Percentiles rank a stretch among this genome's conserved stretches.
These are phyloP conservation scores for Fusarium illudens DNA, from an alignment of 2,329 filamentous ascomycete species.

Conservation along the genomic window DNA sequence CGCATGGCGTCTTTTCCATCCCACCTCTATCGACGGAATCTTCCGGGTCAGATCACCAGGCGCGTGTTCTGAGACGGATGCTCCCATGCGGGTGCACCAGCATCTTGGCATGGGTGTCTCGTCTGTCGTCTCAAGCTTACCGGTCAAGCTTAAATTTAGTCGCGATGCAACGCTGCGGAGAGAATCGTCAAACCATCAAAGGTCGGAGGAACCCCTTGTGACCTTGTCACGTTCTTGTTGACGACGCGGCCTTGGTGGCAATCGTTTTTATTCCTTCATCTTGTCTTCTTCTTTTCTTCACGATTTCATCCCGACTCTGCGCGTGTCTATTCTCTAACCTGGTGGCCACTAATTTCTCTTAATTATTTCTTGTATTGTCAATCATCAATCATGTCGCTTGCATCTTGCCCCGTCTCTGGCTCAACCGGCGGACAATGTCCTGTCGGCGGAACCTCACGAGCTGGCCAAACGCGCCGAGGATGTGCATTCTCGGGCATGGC, in stretches of 20 bases:
- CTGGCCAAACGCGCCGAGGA: conserved; percentile 18
- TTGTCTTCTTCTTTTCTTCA: neutral
- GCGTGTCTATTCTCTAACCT: conserved; percentile 2
- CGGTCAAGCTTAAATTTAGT: conserved; percentile 4
- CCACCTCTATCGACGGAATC: neutral
- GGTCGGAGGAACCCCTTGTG: neutral
- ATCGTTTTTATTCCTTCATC: conserved; percentile 2
- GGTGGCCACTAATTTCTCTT: conserved; percentile 12
- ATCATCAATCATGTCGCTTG: conserved; percentile 40
- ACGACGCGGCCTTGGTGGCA: neutral
- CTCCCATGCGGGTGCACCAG: neutral
- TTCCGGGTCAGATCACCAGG: neutral
- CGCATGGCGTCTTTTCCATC: neutral
- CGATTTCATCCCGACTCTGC: neutral
- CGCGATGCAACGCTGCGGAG: neutral
- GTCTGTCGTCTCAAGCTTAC: conserved; percentile 5
- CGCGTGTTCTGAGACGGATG: neutral
- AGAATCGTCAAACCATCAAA: neutral
- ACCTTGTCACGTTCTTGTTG: conserved; percentile 11
- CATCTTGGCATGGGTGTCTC: conserved; percentile 7
- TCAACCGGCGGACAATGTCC: conserved; percentile 42
- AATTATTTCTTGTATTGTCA: neutral
- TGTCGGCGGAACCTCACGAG: neutral
- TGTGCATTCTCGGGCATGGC: conserved; percentile 28
- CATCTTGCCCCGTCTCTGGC: conserved; percentile 46